A percentile compares a stretch with the other conserved stretches of the same genome.
Conservation (phyloP, 805 yeast species). For the Suhomyces sp. region DNA sequence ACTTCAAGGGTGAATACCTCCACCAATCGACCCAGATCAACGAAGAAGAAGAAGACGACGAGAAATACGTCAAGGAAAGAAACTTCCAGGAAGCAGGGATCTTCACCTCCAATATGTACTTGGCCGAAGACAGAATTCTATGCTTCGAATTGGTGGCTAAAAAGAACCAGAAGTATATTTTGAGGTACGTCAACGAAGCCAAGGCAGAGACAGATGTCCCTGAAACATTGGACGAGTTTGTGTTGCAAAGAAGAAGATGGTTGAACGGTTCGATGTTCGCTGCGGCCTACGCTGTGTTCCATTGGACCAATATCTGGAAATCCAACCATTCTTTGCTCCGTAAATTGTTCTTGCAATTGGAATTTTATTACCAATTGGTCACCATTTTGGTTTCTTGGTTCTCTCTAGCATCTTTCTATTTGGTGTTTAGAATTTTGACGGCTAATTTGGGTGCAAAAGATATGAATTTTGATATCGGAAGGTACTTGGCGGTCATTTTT, state of each 20-base stretch:
- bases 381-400: constrained; percentile 85
- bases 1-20: constrained; percentile 87
- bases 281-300: constrained; percentile 82
- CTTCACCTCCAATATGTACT: constrained; percentile 92
- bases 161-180: constrained; percentile 76
- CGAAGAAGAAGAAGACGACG: constrained; percentile 37
- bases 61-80: constrained; percentile 36
- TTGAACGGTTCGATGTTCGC: constrained; percentile 97
- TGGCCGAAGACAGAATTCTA: constrained; percentile 93
- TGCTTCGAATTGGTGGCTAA: constrained; percentile 97
- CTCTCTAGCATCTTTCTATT: constrained; percentile 85
- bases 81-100: constrained; percentile 55
- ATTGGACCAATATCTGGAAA: constrained; percentile 83
- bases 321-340: constrained; percentile 82
- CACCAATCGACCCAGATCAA: constrained; percentile 53
- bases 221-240: constrained; percentile 88
- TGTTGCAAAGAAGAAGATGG: constrained; percentile 97
- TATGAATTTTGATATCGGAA: constrained; percentile 68
- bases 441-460: constrained; percentile 65
- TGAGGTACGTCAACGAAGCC: constrained; percentile 88
- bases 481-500: constrained; percentile 70
- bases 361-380: constrained; percentile 83
- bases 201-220: constrained; percentile 98
- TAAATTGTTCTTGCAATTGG: constrained; percentile 78
- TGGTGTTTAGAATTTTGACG: constrained; percentile 88